These are phyloP conservation scores for Aurifilum marmelostoma DNA, from an alignment of 2,329 filamentous ascomycete species.

Conservation along the genomic window DNA sequence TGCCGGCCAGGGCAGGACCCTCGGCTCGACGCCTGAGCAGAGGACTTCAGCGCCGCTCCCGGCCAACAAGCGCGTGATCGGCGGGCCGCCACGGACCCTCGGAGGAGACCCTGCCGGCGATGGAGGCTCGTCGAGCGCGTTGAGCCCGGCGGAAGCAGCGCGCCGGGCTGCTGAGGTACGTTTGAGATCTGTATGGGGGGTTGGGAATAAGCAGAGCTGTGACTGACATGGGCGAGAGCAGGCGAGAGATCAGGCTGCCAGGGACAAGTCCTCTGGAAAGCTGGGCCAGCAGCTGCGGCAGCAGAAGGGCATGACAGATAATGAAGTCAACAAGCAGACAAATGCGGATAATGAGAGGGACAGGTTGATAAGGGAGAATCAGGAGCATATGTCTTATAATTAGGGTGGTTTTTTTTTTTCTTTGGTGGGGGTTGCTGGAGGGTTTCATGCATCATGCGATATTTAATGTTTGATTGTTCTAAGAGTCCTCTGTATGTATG, in stretches of 20 bases:
- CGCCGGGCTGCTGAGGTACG: conserved; percentile 78
- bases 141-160: conserved; percentile 51
- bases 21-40: conserved; percentile 61
- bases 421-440: background rate
- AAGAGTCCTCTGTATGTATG: background rate
- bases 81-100: conserved; percentile 64
- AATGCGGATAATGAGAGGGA: conserved; percentile 68
- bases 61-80: conserved; percentile 45
- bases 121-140: conserved; percentile 33
- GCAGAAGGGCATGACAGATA: conserved; percentile 74
- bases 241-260: conserved; percentile 67
- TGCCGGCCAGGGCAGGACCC: conserved; percentile 70
- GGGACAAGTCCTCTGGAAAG: conserved; percentile 63
- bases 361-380: conserved; percentile 64
- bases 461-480: background rate
- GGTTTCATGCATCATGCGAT: background rate
- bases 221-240: conserved; percentile 39
- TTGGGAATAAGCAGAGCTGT: background rate
- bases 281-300: conserved; percentile 71
- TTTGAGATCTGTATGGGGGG: too few relatives aligned
- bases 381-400: conserved; percentile 60
- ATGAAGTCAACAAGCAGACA: conserved; percentile 67
- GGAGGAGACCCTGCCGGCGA: conserved; percentile 52
- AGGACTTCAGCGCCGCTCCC: conserved; percentile 56
- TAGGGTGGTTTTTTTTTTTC: too few relatives aligned